Percentiles rank a stretch among this genome's conserved stretches.
Evolutionary conservation across 2,329 filamentous ascomycete genomes (phyloP).

Genomic region (Escovopsis sp.): DNA sequence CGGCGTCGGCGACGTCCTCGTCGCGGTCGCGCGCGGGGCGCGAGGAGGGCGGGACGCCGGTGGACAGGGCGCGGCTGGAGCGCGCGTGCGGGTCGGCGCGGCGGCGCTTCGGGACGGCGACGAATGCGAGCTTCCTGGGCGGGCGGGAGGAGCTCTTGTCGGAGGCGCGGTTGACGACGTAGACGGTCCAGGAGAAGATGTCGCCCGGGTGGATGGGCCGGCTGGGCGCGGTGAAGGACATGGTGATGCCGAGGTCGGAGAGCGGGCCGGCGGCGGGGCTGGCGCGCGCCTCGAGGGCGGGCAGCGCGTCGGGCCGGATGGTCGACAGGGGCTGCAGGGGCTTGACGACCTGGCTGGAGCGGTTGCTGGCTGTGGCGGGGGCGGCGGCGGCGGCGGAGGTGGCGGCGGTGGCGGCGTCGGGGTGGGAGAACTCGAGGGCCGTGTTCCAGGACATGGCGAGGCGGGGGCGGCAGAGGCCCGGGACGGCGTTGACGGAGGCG

Average conservation of each 20-base stretch:
- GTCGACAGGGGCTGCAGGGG: slow-evolving; percentile 44
- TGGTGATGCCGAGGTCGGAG: slow-evolving; percentile 54
- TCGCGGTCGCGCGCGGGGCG: slow-evolving; percentile 13
- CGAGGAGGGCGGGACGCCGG: slow-evolving; percentile 15
- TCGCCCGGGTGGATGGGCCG: slow-evolving; percentile 45
- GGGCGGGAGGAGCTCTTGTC: slow-evolving; percentile 23
- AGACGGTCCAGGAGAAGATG: slow-evolving; percentile 57
- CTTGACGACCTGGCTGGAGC: slow-evolving; percentile 34
- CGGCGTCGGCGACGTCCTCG: slow-evolving; percentile 43
- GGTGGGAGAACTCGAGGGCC: slow-evolving; percentile 51
- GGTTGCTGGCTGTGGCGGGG: slow-evolving; percentile 40
- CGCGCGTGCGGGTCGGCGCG: slow-evolving; percentile 40
- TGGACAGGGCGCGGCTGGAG: slow-evolving; percentile 38
- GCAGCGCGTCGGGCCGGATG: slow-evolving; percentile 44
- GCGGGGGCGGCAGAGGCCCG: slow-evolving; percentile 42
- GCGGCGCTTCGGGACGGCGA: slow-evolving; percentile 51
- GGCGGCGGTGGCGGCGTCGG: slow-evolving; percentile 40
- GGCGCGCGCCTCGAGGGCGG: slow-evolving; percentile 40
- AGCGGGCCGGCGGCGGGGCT: slow-evolving; percentile 30
- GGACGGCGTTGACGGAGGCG: slow-evolving; percentile 41
- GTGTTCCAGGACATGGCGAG: slow-evolving; percentile 56
- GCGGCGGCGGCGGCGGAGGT: slow-evolving; percentile 33
- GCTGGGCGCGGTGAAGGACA: slow-evolving; percentile 54
- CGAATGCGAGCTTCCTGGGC: slow-evolving; percentile 53
- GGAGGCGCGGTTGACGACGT: slow-evolving; percentile 58